A percentile compares a stretch with the other conserved stretches of the same genome.
Evolutionary conservation across 257 asterid species (phyloP).

Genomic region (Salvia miltiorrhiza): DNA sequence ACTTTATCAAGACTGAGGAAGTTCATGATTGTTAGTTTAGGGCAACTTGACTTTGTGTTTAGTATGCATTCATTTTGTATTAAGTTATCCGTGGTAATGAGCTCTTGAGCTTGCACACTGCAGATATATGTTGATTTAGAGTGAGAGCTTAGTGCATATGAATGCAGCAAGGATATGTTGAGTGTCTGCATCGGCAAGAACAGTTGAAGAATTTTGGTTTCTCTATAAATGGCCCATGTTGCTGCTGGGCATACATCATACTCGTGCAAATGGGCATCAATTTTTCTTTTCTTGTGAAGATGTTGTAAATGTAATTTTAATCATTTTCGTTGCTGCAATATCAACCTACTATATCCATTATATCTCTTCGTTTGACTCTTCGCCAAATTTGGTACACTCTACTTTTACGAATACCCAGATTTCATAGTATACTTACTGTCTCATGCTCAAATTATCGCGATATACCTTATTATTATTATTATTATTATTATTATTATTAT

Average conservation of each 20-base stretch:
- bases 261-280: not conserved
- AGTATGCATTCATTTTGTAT: not conserved
- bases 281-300: not conserved
- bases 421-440: no score
- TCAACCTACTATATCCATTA: not conserved
- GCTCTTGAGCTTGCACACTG: conserved; percentile 19
- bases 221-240: not conserved
- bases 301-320: conserved; percentile 14
- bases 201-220: no score
- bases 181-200: not conserved
- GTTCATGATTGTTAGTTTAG: not conserved
- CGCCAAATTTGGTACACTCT: no score
- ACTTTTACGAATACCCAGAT: no score
- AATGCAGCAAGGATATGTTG: not conserved
- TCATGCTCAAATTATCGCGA: no score
- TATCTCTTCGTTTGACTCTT: no score
- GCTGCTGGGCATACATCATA: not conserved
- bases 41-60: not conserved
- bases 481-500: no score
- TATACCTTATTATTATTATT: no score
- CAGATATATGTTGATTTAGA: conserved; percentile 51
- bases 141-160: conserved; percentile 14
- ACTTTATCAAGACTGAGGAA: not conserved
- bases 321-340: not conserved
- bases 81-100: not conserved